These are phyloP conservation scores for Penicillium malachiteum DNA, from an alignment of 495 filamentous ascomycete genomes.

Conservation along the genomic window DNA sequence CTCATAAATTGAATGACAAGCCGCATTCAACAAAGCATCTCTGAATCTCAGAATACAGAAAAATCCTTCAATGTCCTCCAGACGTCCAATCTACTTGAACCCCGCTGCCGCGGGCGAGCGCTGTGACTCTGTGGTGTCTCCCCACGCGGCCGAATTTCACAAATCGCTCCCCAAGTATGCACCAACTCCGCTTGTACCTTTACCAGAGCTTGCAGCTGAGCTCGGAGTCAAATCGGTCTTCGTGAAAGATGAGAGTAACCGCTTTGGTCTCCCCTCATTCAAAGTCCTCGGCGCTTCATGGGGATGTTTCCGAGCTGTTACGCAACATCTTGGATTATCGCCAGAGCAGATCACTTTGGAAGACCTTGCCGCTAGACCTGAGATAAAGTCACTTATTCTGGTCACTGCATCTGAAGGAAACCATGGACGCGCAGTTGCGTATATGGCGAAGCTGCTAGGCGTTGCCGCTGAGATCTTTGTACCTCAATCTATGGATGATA, in stretches of 20 bases:
- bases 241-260: conserved; percentile 58
- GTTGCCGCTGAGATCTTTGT: conserved; percentile 56
- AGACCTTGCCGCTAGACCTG: conserved; percentile 38
- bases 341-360: conserved; percentile 24
- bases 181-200: conserved; percentile 48
- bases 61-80: conserved; percentile 17
- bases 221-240: conserved; percentile 54
- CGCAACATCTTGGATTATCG: conserved; percentile 37
- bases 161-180: conserved; percentile 48
- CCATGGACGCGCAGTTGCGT: conserved; percentile 67
- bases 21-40: no score
- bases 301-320: conserved; percentile 59
- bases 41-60: no score
- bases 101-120: conserved; percentile 21
- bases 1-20: no score
- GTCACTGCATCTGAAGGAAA: conserved; percentile 68
- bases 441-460: conserved; percentile 57
- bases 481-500: conserved; percentile 49
- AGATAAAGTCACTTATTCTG: conserved; percentile 30
- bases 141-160: conserved; percentile 45
- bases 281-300: conserved; percentile 79
- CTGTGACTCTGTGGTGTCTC: conserved; percentile 9
- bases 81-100: conserved; percentile 33
- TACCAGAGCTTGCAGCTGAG: conserved; percentile 54
- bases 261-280: conserved; percentile 67